Evolutionary conservation across 140 eudicot species (phyloP), one percentile per base, ranked within the genome.

Genomic region (Anethum foeniculum): DNA sequence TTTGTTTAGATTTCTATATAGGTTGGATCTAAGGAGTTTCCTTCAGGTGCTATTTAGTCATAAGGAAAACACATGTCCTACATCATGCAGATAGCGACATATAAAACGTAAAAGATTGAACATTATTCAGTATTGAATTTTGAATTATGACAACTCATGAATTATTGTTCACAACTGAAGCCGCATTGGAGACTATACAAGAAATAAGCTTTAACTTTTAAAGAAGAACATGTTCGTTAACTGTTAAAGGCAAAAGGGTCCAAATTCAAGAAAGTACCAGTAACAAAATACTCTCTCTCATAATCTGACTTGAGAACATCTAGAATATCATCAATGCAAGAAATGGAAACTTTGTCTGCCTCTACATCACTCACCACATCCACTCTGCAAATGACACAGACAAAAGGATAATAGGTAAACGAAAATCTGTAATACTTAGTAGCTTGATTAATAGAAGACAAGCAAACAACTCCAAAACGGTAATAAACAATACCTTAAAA

Each of bases 231-330:
- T 67, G 12, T 16, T 68, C 11, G 16, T 68, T 34, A 68, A 34
- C 3, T n/a, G 47, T 21, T 43, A 78, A 39, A 78, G 39, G n/a
- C 10, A 43, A 38, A 58, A 39, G 54, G 76, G 67, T 60, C 39
- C 5, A 60, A 56, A 81, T 48, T 65, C 58, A 76, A 78, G 8
- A 71, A 52, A 74, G 52, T 79, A 93, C 97, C 97, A 73, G 96
- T 92, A 41, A 89, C 88, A 83, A 89, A 86, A 75, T 89, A 89
- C 4, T 88, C 90, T 34, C 83, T 85, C 44, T 81, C 90, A 79
- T 86, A 89, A 72, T 89, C 92, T 23, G 81, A 84, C 80, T 80
- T 85, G 52, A 89, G 85, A 38, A 85, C 78, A 64, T 27, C 46
- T 69, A 86, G 18, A 49, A 90, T 80, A 52, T 88, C 92, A 71